These are phyloP conservation scores for Pichia nanzhaoensis DNA, from an alignment of 805 yeast species.

Conservation along the genomic window DNA sequence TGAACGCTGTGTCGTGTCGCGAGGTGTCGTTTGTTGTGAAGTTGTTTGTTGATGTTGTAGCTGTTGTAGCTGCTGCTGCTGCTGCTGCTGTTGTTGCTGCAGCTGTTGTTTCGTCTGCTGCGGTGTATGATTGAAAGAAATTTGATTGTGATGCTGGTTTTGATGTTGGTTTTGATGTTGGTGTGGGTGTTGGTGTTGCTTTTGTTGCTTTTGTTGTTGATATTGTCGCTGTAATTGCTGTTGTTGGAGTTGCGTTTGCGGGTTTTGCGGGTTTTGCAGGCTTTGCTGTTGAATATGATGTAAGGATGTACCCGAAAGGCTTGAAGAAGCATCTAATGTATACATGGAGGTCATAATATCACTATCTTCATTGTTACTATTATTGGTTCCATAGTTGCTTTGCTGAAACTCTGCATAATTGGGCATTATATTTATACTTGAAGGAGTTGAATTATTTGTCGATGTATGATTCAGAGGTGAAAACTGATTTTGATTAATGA, in stretches of 20 bases:
- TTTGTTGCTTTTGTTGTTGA: constrained; percentile 11
- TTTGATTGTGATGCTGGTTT: not conserved
- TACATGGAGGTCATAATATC: not conserved
- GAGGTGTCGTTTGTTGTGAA: not conserved
- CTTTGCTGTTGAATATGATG: not conserved
- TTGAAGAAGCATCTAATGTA: not conserved
- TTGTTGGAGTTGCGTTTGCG: constrained; percentile 3
- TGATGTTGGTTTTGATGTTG: constrained; percentile 9
- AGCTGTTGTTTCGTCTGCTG: not conserved
- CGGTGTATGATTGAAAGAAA: too few species aligned
- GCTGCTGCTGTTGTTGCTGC: constrained; percentile 3
- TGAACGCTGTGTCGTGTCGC: not conserved
- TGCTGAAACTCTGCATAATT: constrained; percentile 4
- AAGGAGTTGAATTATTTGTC: constrained; percentile 7
- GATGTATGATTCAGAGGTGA: constrained; percentile 4
- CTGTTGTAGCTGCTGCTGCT: constrained; percentile 5
- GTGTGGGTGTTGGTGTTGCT: constrained; percentile 12
- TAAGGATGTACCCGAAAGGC: not conserved
- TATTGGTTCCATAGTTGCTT: not conserved
- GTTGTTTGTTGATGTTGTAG: constrained; percentile 4
- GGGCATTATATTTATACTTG: constrained; percentile 6
- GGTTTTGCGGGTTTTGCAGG: not conserved
- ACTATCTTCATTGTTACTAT: not conserved
- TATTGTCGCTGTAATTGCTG: constrained; percentile 12
- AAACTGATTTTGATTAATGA: constrained; percentile 3